Base-by-base conservation (phyloP, 2,329 filamentous ascomycete species). In the Nemania sp. region DNA sequence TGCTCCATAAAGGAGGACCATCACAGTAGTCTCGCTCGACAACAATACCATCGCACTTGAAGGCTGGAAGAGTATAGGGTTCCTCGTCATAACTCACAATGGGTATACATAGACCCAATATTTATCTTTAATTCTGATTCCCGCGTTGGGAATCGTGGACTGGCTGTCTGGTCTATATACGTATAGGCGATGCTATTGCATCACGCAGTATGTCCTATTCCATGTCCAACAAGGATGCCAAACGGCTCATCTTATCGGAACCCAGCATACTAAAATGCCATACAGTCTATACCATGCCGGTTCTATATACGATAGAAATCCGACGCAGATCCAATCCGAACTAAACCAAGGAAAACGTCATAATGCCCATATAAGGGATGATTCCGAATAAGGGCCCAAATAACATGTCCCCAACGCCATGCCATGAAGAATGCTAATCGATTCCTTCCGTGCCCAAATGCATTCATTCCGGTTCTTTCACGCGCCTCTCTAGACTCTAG, bases 341-440 rank as follows among this genome's bases (percentile, higher is more conserved):
- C 32, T 41, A 53, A 68, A 52, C 54, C 55, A 62, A 63, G 29
- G 29, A 60, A 58, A 58, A 41, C 24, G 57, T 65, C 58, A 54
- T 60, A 60, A 62, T 59, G 13, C 55, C 27, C 60, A 13, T 53
- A 15, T 18, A 47, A 38, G 32, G 41, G 32, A 38, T 62, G 20
- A 41, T 51, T 56, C 49, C 27, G 29, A 35, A 56, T 11, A 32
- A 7, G 18, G 20, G 29, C 20, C 10, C 27, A 51, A 58, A 62
- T 51, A 43, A 64, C 27, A 66, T 29, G 41, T 64, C 67, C 38
- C 64, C 62, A 69, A 69, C 69, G 69, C 69, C 69, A 65, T 58
- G 69, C 69, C 69, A 51, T 67, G 63, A 65, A 59, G 57, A 70
- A 62, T 62, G 64, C 54, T n/a, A 11, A 59, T 53, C n/a, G 27